A percentile compares a stretch with the other conserved stretches of the same genome.
Evolutionary conservation across 2,329 filamentous ascomycete genomes (phyloP).

Genomic region (Xylariaceae sp.): DNA sequence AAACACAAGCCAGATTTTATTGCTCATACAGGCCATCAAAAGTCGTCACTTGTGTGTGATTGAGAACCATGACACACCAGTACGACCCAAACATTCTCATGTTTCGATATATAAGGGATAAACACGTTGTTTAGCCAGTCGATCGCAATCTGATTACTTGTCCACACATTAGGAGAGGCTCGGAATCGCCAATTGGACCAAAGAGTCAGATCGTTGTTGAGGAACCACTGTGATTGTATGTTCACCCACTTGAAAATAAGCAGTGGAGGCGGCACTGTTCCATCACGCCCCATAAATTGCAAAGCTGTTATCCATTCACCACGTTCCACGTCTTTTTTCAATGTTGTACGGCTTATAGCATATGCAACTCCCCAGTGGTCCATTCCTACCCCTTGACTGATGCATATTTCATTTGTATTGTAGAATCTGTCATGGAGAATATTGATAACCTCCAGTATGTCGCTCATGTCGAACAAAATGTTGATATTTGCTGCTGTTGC

Average conservation of each 20-base stretch:
- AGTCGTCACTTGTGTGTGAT: too few species aligned
- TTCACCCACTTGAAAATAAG: background rate
- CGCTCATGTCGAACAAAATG: background rate
- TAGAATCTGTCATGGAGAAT: background rate
- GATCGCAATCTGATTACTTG: conserved; percentile 3
- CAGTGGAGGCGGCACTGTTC: background rate
- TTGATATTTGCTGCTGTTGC: conserved; percentile 1
- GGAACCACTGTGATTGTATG: conserved; percentile 5
- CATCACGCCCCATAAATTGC: background rate
- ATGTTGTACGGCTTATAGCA: background rate
- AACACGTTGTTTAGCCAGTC: conserved; percentile 2
- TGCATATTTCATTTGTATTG: background rate
- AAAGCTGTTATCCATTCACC: conserved; percentile 1
- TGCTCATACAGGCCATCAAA: too few species aligned
- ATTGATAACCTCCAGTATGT: background rate
- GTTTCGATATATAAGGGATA: background rate
- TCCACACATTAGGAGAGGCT: conserved; percentile 1
- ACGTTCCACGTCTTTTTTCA: conserved; percentile 4
- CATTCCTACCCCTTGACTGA: background rate
- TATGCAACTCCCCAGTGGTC: background rate
- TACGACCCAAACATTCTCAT: conserved; percentile 4
- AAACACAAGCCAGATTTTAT: background rate
- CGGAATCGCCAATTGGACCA: conserved; percentile 2
- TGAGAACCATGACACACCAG: conserved; percentile 2
- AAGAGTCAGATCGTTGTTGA: background rate